Evolutionary conservation across 78 protist genomes (phyloP).

Genomic region (Ministeria vibrans): DNA sequence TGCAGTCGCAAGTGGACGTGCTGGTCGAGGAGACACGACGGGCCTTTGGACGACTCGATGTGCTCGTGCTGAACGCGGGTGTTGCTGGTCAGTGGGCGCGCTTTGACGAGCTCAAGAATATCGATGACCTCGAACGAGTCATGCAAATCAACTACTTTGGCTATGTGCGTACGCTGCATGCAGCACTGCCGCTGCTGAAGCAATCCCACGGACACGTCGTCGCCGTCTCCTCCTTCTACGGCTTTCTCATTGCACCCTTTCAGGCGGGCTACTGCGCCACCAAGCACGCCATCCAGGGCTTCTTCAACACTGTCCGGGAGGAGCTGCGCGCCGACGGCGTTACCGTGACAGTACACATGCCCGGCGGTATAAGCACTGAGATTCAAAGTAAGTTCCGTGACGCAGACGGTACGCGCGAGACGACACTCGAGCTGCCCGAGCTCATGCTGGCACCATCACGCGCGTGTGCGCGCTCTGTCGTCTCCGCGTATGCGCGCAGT

Average conservation of each 20-base stretch:
- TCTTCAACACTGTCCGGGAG: not conserved
- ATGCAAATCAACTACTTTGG: not conserved
- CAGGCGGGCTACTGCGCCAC: conserved; percentile 2
- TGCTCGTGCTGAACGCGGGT: not conserved
- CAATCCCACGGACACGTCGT: not conserved
- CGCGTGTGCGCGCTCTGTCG: not conserved
- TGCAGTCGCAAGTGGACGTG: not conserved
- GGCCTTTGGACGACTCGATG: not conserved
- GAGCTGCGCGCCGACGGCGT: not conserved
- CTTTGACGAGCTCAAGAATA: not conserved
- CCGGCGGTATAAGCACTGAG: not conserved
- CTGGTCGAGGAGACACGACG: not conserved
- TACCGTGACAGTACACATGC: not conserved
- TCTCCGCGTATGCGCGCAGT: not conserved
- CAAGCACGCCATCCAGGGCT: conserved; percentile 1
- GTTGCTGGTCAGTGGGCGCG: not conserved
- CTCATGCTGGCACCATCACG: not conserved
- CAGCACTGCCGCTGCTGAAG: not conserved
- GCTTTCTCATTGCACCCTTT: not conserved
- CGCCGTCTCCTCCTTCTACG: not conserved
- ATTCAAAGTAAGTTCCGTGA: not conserved
- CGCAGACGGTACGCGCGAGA: not conserved
- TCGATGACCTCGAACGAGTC: not conserved
- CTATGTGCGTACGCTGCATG: not conserved
- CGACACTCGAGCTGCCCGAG: not conserved